These are phyloP conservation scores for Aspergillus indologenus DNA, from an alignment of 495 filamentous ascomycete genomes.

Conservation along the genomic window DNA sequence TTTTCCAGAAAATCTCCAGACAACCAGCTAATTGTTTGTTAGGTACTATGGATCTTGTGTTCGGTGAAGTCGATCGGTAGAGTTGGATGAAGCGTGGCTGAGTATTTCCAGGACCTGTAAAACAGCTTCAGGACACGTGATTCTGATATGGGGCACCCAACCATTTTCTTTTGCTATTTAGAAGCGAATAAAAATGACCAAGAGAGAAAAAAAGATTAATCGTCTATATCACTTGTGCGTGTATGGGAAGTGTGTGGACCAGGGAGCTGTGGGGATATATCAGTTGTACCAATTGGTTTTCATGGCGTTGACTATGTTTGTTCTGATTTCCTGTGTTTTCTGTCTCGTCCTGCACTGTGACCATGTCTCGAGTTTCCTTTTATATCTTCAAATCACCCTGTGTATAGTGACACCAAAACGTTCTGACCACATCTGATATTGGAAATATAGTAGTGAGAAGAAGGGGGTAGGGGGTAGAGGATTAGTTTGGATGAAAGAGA, in stretches of 20 bases:
- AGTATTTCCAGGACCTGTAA: constrained; percentile 10
- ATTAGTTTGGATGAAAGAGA: neutral
- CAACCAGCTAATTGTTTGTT: constrained; percentile 13
- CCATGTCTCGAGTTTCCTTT: constrained; percentile 1
- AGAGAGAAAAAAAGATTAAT: constrained; percentile 20
- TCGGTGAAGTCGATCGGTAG: constrained; percentile 69
- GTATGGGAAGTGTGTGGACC: neutral
- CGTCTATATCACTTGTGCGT: neutral
- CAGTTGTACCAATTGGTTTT: constrained; percentile 22
- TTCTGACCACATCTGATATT: neutral
- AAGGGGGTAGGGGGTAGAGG: neutral
- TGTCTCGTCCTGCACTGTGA: constrained; percentile 4
- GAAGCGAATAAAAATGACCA: constrained; percentile 1
- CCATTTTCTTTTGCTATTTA: neutral
- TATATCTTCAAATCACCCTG: constrained; percentile 12
- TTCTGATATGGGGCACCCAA: constrained; percentile 11
- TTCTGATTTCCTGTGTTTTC: constrained; percentile 8
- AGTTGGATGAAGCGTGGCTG: constrained; percentile 13
- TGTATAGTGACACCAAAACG: constrained; percentile 30
- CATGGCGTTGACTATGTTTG: constrained; percentile 21
- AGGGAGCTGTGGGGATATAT: neutral
- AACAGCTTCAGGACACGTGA: constrained; percentile 15
- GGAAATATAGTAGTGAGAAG: neutral
- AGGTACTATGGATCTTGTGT: constrained; percentile 83
- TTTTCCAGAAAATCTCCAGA: neutral